Percentiles rank a stretch among this genome's conserved stretches.
These are phyloP conservation scores for Suhomyces vadensis DNA, from an alignment of 805 yeast species.

Conservation along the genomic window DNA sequence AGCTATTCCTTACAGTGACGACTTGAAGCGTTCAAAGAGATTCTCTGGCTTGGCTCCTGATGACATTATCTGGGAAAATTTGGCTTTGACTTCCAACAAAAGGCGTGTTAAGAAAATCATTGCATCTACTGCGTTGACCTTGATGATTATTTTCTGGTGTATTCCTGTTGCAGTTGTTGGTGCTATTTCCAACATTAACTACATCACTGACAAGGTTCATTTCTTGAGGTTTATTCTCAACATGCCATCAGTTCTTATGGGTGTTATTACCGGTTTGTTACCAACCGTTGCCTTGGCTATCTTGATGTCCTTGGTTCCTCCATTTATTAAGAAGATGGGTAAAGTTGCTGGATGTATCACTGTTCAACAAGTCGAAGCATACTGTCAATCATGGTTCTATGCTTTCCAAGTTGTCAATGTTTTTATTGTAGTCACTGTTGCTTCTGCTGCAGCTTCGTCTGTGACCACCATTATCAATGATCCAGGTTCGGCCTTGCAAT, in stretches of 20 bases:
- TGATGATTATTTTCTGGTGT: conserved; percentile 81
- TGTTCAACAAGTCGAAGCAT: conserved; percentile 26
- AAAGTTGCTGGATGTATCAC: conserved; percentile 26
- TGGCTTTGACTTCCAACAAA: conserved; percentile 55
- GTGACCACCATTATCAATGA: conserved; percentile 14
- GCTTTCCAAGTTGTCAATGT: conserved; percentile 34
- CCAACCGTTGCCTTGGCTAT: conserved; percentile 29
- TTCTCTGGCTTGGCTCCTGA: conserved; percentile 71
- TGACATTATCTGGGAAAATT: conserved; percentile 82
- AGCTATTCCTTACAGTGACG: conserved; percentile 60
- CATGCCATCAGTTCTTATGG: conserved; percentile 24
- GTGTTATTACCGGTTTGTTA: conserved; percentile 29
- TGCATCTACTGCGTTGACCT: conserved; percentile 64
- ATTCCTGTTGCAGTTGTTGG: conserved; percentile 45
- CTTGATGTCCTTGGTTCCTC: conserved; percentile 31
- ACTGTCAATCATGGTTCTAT: conserved; percentile 29
- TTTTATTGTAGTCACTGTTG: conserved; percentile 25
- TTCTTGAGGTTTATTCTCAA: conserved; percentile 27
- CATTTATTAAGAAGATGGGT: conserved; percentile 28
- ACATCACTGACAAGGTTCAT: conserved; percentile 24
- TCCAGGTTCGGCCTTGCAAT: conserved; percentile 17
- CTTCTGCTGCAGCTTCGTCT: conserved; percentile 35
- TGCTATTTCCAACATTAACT: conserved; percentile 31
- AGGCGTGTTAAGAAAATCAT: conserved; percentile 57
- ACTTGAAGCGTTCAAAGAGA: conserved; percentile 48